Evolutionary conservation across 495 filamentous ascomycete species (phyloP).

Genomic region (Ramalina intermedia): DNA sequence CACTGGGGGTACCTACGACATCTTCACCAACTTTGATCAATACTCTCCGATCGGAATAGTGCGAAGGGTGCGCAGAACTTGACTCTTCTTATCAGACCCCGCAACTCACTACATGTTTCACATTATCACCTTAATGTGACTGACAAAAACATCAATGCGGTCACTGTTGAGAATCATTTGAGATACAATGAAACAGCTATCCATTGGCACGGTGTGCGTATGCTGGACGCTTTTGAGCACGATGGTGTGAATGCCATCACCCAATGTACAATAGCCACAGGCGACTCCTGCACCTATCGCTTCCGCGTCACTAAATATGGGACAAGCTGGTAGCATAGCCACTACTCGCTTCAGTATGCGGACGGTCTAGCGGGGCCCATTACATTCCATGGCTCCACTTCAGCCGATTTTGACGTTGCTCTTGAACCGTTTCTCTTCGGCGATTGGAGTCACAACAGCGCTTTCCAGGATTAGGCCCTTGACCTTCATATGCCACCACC

Average conservation of each 20-base stretch:
- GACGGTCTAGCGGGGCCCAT: conserved; percentile 13
- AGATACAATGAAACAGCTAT: conserved; percentile 26
- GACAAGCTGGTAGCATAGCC: conserved; percentile 33
- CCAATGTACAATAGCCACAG: conserved; percentile 36
- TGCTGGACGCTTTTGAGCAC: conserved; percentile 28
- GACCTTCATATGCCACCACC: too few species aligned
- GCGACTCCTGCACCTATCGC: conserved; percentile 25
- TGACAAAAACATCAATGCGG: conserved; percentile 2
- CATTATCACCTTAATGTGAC: conserved; percentile 8
- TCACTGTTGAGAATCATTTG: conserved; percentile 13
- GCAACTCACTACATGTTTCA: background rate
- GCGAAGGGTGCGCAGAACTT: background rate
- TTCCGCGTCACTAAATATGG: conserved; percentile 33
- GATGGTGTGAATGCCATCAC: conserved; percentile 33
- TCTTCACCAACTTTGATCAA: conserved; percentile 8
- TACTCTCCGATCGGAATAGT: conserved; percentile 12
- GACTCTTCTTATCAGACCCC: too few species aligned
- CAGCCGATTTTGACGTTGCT: conserved; percentile 19
- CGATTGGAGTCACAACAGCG: conserved; percentile 12
- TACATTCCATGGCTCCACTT: conserved; percentile 27
- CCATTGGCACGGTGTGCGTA: conserved; percentile 45
- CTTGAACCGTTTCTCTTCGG: conserved; percentile 13
- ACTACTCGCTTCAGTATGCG: conserved; percentile 28
- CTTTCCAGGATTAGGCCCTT: background rate
- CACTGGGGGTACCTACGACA: conserved; percentile 1